These are phyloP conservation scores for Arabidopsis suecica DNA, from an alignment of 345 rosid genomes.

Conservation along the genomic window DNA sequence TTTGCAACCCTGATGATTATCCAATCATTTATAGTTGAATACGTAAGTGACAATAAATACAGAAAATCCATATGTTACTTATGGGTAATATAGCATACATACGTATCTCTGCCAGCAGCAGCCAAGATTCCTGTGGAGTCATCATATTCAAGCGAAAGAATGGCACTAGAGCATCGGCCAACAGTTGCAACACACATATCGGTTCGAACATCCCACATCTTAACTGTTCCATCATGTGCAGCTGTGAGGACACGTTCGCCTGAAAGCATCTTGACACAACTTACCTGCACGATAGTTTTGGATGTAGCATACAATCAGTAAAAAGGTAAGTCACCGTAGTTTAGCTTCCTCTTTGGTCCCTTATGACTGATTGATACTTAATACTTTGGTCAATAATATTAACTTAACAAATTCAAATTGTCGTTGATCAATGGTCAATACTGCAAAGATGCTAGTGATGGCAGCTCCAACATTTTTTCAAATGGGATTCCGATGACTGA, in stretches of 20 bases:
- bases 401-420: slow-evolving; percentile 17
- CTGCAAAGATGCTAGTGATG: slow-evolving; percentile 5
- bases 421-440: slow-evolving; percentile 12
- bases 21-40: slow-evolving; percentile 36
- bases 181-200: slow-evolving; percentile 99
- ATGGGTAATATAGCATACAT: slow-evolving; percentile 44
- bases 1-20: slow-evolving; percentile 73
- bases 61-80: slow-evolving; percentile 8
- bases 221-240: slow-evolving; percentile 90
- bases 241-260: slow-evolving; percentile 97
- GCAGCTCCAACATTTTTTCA: slow-evolving; percentile 30
- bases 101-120: slow-evolving; percentile 99
- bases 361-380: slow-evolving; percentile 21
- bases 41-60: slow-evolving; percentile 12
- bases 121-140: slow-evolving; percentile 96
- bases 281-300: slow-evolving; percentile 60
- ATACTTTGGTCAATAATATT: slow-evolving; percentile 8
- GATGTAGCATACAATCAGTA: slow-evolving; percentile 6
- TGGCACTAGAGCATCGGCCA: slow-evolving; percentile 93
- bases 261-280: slow-evolving; percentile 90
- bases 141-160: slow-evolving; percentile 94
- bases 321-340: slow-evolving; percentile 1
- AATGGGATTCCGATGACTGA: slow-evolving; percentile 13
- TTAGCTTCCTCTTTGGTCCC: slow-evolving; percentile 22
- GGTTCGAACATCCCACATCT: slow-evolving; percentile 99